phyloP scores from a whole-genome alignment of 768 basidiomycete genomes.

The Pulveroboletus sp. region DNA sequence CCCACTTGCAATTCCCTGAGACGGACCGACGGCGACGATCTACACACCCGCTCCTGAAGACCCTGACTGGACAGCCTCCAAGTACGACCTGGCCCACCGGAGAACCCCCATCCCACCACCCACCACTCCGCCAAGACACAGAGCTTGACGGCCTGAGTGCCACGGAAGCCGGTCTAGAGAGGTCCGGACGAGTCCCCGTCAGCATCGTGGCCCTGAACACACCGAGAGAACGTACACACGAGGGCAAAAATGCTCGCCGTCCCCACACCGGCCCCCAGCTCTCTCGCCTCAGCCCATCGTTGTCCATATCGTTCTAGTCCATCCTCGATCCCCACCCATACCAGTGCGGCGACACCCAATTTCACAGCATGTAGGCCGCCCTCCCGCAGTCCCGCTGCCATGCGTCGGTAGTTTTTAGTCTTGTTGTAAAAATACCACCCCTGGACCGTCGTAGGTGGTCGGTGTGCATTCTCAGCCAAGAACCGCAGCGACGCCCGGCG shows the following conservation, averaged over 20 bases:
- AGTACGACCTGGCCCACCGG: constrained; percentile 33
- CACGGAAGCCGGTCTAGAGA: constrained; percentile 53
- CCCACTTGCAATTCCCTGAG: background rate
- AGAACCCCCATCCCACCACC: constrained; percentile 51
- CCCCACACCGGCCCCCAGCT: constrained; percentile 61
- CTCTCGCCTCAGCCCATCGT: constrained; percentile 40
- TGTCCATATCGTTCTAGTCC: constrained; percentile 33
- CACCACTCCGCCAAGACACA: constrained; percentile 52
- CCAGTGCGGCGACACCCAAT: constrained; percentile 43
- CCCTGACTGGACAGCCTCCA: constrained; percentile 23
- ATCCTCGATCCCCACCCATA: constrained; percentile 49
- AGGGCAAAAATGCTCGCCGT: constrained; percentile 55
- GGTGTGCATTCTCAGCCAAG: constrained; percentile 90
- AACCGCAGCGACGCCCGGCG: constrained; percentile 71
- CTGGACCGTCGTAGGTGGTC: constrained; percentile 75
- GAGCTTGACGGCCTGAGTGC: constrained; percentile 42
- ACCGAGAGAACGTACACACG: constrained; percentile 40
- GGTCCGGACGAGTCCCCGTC: background rate
- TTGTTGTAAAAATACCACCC: constrained; percentile 98
- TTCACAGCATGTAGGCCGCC: constrained; percentile 54
- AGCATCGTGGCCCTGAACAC: background rate
- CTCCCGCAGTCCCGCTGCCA: constrained; percentile 65
- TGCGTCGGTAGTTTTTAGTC: constrained; percentile 87
- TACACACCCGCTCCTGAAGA: background rate
- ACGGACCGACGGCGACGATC: background rate